Percentiles rank a stretch among this genome's conserved stretches.
phyloP scores from a whole-genome alignment of 116 monocot species.

The Cymodocea nodosa region DNA sequence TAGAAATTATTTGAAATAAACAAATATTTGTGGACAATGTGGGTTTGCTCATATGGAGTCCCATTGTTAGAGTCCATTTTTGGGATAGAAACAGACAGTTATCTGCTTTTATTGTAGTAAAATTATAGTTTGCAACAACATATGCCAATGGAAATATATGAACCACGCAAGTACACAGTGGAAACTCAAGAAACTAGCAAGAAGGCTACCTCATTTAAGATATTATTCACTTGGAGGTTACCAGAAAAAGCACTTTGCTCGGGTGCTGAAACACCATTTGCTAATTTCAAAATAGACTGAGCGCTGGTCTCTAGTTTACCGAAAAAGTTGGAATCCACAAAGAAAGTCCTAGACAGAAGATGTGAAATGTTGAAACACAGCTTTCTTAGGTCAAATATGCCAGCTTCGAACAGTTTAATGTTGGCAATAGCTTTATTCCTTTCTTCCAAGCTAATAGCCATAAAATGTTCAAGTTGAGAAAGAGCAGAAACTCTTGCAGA shows the following conservation, averaged over 20 bases:
- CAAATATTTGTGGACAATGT: too few species aligned
- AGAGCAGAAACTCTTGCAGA: constrained; percentile 45
- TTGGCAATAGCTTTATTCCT: constrained; percentile 28
- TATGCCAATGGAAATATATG: neutral
- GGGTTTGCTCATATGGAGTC: too few species aligned
- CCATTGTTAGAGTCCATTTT: too few species aligned
- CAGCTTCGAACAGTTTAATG: constrained; percentile 37
- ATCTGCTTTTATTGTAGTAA: too few species aligned
- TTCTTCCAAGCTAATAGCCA: constrained; percentile 29
- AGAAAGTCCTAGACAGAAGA: constrained; percentile 24
- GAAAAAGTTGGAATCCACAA: constrained; percentile 30
- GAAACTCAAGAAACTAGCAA: neutral
- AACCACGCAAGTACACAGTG: neutral
- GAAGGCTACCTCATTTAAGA: constrained; percentile 35
- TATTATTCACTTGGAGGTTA: constrained; percentile 9
- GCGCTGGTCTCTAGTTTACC: constrained; percentile 22
- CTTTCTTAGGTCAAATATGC: constrained; percentile 41
- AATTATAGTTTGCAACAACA: neutral
- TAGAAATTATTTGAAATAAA: too few species aligned
- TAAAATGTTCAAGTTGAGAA: constrained; percentile 37
- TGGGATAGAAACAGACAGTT: too few species aligned
- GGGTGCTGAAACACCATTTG: constrained; percentile 17
- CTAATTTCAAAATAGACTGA: constrained; percentile 28
- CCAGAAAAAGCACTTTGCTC: constrained; percentile 17
- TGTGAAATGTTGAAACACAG: constrained; percentile 23